Conservation (phyloP, 116 monocot species). For the Phalaenopsis hybrid region DNA sequence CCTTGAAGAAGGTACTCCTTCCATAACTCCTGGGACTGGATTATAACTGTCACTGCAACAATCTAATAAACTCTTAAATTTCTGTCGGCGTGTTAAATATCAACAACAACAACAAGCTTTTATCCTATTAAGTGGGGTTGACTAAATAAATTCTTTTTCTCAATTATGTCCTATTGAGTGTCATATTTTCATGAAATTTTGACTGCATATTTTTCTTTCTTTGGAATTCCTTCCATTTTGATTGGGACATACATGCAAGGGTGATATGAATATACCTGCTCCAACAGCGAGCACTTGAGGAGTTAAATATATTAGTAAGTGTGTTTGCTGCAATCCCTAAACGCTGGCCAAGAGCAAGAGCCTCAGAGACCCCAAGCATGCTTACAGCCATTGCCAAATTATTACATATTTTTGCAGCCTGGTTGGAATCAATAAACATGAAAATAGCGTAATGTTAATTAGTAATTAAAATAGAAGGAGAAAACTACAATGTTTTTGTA, state of each 20-base stretch:
- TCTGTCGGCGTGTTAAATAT: neutral
- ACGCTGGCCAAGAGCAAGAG: conserved; percentile 81
- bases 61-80: neutral
- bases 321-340: conserved; percentile 63
- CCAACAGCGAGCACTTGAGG: conserved; percentile 96
- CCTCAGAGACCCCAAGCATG: conserved; percentile 95
- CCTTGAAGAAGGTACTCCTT: conserved; percentile 79
- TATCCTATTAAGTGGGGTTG: too few species aligned
- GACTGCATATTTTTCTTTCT: neutral
- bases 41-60: conserved; percentile 74
- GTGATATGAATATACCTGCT: conserved; percentile 43
- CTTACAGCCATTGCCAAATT: conserved; percentile 93
- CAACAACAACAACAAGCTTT: neutral
- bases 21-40: conserved; percentile 93
- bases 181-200: neutral
- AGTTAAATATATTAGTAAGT: conserved; percentile 70
- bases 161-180: too few species aligned
- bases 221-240: neutral
- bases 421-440: conserved; percentile 13
- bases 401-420: conserved; percentile 97
- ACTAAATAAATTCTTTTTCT: too few species aligned
- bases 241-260: neutral
- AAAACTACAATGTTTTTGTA: neutral
- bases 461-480: neutral
- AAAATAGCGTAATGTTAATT: neutral